Percentiles rank a stretch among this genome's conserved stretches.
These are phyloP conservation scores for Tolypocladium capitatum DNA, from an alignment of 2,329 filamentous ascomycete species.

Conservation along the genomic window DNA sequence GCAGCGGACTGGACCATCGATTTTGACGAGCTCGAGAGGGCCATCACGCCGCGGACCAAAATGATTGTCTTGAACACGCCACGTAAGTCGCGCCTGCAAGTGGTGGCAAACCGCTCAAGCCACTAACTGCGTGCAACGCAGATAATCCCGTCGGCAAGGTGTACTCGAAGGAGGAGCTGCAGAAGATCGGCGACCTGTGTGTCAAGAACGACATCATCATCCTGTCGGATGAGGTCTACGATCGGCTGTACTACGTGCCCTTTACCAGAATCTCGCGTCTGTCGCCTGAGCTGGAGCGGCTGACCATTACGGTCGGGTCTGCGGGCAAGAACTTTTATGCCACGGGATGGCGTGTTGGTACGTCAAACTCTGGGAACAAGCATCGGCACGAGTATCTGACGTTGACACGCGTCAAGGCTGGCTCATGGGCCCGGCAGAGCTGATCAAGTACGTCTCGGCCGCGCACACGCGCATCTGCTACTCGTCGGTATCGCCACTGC, in stretches of 20 bases:
- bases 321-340: slow-evolving; percentile 98
- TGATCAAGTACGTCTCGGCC: slow-evolving; percentile 83
- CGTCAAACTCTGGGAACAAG: slow-evolving; percentile 7
- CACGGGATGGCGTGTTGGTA: slow-evolving; percentile 82
- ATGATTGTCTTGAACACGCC: slow-evolving; percentile 90
- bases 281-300: slow-evolving; percentile 73
- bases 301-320: slow-evolving; percentile 88
- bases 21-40: slow-evolving; percentile 65
- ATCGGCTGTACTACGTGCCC: slow-evolving; percentile 86
- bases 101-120: neutral
- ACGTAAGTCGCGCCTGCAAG: slow-evolving; percentile 19
- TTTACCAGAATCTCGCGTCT: slow-evolving; percentile 88
- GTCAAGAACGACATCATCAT: slow-evolving; percentile 92
- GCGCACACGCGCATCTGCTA: slow-evolving; percentile 97
- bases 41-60: slow-evolving; percentile 76
- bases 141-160: slow-evolving; percentile 98
- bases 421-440: slow-evolving; percentile 75
- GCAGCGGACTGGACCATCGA: slow-evolving; percentile 82
- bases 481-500: slow-evolving; percentile 80
- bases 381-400: neutral
- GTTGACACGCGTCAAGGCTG: slow-evolving; percentile 41
- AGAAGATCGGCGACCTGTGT: slow-evolving; percentile 74
- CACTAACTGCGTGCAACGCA: slow-evolving; percentile 4
- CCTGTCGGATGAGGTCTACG: slow-evolving; percentile 85
- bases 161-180: slow-evolving; percentile 70